Conservation (phyloP, 306 rosid genomes). For the Fragaria ananassa region DNA sequence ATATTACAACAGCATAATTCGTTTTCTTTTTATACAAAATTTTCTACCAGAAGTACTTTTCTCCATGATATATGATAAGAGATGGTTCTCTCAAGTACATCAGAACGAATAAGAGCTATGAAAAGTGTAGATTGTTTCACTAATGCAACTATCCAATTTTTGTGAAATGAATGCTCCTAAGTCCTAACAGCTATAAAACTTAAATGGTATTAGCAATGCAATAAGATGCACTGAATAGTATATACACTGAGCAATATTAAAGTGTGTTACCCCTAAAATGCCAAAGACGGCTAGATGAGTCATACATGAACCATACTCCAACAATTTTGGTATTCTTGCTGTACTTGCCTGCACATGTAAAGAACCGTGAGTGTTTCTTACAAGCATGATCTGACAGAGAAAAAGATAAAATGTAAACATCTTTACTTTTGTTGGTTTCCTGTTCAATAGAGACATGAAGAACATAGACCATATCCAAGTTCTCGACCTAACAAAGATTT, state of each 20-base stretch:
- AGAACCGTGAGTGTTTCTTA: background rate
- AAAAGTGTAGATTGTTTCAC: background rate
- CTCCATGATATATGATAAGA: background rate
- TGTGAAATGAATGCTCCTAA: background rate
- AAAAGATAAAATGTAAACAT: background rate
- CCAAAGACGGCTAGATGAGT: conserved; percentile 52
- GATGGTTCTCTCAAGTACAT: background rate
- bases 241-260: background rate
- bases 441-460: background rate
- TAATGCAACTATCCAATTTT: background rate
- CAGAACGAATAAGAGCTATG: background rate
- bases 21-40: background rate
- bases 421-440: background rate
- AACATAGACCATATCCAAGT: background rate
- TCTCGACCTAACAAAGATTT: background rate
- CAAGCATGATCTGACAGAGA: background rate
- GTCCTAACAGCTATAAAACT: background rate
- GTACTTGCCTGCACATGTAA: conserved; percentile 20
- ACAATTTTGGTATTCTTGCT: conserved; percentile 25
- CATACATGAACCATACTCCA: conserved; percentile 46
- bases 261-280: conserved; percentile 47
- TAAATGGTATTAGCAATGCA: background rate
- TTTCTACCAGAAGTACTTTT: background rate
- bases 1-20: background rate
- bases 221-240: background rate